Percentiles rank a stretch among this genome's conserved stretches.
phyloP scores from a whole-genome alignment of 1,284 basidiomycete genomes.

The Lentinus polychrous region DNA sequence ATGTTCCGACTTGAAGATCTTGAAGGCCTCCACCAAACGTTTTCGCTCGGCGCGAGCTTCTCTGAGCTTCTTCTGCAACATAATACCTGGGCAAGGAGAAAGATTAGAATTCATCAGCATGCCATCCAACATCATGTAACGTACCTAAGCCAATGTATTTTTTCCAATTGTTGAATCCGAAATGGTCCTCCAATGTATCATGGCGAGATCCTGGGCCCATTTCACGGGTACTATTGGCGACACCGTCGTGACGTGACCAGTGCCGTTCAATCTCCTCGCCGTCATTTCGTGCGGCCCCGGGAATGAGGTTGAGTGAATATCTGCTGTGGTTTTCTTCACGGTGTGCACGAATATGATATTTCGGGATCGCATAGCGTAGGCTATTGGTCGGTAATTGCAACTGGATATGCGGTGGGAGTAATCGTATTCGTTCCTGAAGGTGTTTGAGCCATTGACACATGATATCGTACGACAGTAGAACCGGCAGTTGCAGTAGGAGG shows the following conservation, averaged over 20 bases:
- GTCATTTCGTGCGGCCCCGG: constrained; percentile 16
- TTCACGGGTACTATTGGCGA: constrained; percentile 13
- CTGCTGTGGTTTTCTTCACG: neutral
- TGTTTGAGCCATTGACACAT: constrained; percentile 17
- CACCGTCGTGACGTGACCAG: constrained; percentile 15
- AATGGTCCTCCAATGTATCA: constrained; percentile 13
- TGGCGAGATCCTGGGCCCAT: constrained; percentile 14
- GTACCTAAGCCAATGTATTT: constrained; percentile 9
- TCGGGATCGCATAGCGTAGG: constrained; percentile 7
- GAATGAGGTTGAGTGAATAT: constrained; percentile 14
- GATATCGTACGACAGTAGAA: constrained; percentile 14
- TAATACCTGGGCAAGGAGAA: too few species aligned
- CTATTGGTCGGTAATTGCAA: constrained; percentile 4
- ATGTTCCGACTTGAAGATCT: too few species aligned
- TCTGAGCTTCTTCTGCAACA: too few species aligned
- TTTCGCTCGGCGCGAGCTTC: neutral
- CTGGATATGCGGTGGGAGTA: neutral
- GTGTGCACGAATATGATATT: constrained; percentile 11
- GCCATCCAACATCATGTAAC: neutral
- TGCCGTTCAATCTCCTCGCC: constrained; percentile 19
- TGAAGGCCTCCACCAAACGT: neutral
- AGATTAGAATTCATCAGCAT: neutral
- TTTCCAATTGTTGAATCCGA: constrained; percentile 6
- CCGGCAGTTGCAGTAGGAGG: constrained; percentile 2
- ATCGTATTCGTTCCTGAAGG: neutral